phyloP scores from a whole-genome alignment of 352 stramenopile genomes.

The Synura sp. region DNA sequence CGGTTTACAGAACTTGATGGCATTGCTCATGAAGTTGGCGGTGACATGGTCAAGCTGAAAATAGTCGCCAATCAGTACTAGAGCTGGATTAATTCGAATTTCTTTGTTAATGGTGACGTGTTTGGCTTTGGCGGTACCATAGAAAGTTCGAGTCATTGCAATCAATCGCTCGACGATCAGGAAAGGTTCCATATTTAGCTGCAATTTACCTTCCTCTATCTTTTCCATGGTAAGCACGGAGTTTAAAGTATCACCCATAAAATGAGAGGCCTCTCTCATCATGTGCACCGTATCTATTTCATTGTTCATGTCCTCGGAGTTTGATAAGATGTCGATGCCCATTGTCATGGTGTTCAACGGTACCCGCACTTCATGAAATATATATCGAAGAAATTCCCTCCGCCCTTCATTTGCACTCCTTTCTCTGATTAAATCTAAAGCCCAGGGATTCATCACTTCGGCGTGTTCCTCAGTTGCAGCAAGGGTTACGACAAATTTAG shows the following conservation, averaged over 20 bases:
- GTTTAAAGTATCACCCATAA: background rate
- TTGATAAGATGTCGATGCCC: background rate
- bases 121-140: too few species aligned
- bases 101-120: background rate
- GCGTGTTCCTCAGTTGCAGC: too few species aligned
- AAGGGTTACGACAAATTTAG: too few species aligned
- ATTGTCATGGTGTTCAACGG: slow-evolving; percentile 2
- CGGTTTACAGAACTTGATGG: too few species aligned
- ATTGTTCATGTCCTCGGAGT: background rate
- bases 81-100: background rate
- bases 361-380: slow-evolving; percentile 28
- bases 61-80: background rate
- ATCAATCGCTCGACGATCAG: background rate
- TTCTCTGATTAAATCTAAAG: too few species aligned
- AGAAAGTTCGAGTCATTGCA: background rate
- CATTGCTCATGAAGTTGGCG: background rate
- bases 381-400: slow-evolving; percentile 24
- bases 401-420: background rate
- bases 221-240: background rate
- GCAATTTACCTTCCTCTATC: slow-evolving; percentile 11
- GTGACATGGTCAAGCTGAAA: background rate
- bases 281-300: background rate
- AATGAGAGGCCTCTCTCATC: background rate
- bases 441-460: too few species aligned
- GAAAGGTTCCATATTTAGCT: background rate